Conservation (phyloP, 78 protist genomes). For the Andalucia godoyi region DNA sequence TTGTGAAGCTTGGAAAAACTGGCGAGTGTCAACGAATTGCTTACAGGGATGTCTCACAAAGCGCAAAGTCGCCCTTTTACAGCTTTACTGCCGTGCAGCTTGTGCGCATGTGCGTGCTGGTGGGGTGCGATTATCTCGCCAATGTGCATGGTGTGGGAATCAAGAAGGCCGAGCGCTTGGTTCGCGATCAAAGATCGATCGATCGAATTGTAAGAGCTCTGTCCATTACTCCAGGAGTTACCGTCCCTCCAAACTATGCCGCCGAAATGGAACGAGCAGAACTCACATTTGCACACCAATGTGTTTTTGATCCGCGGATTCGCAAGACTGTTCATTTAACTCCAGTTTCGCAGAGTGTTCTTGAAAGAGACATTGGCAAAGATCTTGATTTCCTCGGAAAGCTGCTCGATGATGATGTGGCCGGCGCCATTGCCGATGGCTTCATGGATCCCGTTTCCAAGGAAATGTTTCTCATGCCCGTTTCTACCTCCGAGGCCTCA, state of each 20-base stretch:
- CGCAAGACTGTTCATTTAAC: neutral
- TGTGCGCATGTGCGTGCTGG: slow-evolving; percentile 67
- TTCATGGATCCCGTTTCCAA: neutral
- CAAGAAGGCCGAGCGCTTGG: slow-evolving; percentile 54
- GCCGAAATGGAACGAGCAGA: slow-evolving; percentile 31
- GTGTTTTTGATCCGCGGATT: slow-evolving; percentile 46
- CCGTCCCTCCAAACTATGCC: slow-evolving; percentile 26
- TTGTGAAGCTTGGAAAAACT: slow-evolving; percentile 55
- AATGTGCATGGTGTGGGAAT: slow-evolving; percentile 78
- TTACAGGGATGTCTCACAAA: neutral
- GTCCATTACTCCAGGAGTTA: neutral
- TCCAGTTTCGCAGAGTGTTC: too few relatives aligned
- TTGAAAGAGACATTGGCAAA: too few relatives aligned
- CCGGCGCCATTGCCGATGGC: neutral
- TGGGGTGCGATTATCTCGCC: slow-evolving; percentile 93
- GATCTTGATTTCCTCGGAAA: too few relatives aligned
- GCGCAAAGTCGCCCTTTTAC: neutral
- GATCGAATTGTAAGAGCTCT: slow-evolving; percentile 7
- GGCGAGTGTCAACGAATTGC: slow-evolving; percentile 44
- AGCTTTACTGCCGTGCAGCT: neutral
- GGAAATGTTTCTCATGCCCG: too few relatives aligned
- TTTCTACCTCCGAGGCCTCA: too few relatives aligned
- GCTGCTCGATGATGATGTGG: too few relatives aligned
- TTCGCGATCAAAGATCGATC: slow-evolving; percentile 19
- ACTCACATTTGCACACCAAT: slow-evolving; percentile 57